phyloP scores from a whole-genome alignment of 2,329 filamentous ascomycete genomes.

The Cladobotryum protrusum region DNA sequence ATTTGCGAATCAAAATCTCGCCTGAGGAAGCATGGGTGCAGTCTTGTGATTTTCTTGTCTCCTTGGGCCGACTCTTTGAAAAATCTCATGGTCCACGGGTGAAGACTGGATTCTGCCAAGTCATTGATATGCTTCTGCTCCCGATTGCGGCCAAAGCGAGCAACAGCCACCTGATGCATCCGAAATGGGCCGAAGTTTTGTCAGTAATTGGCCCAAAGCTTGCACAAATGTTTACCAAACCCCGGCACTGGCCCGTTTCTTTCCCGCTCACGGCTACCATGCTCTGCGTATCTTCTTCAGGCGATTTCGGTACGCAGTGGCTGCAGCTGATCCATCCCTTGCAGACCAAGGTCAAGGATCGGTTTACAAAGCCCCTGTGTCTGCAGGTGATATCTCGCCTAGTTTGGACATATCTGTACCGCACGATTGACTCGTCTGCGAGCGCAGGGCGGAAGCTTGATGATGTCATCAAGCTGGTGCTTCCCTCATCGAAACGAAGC shows the following conservation, averaged over 20 bases:
- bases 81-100: slow-evolving; percentile 81
- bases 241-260: slow-evolving; percentile 82
- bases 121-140: slow-evolving; percentile 78
- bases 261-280: slow-evolving; percentile 85
- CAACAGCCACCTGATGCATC: slow-evolving; percentile 67
- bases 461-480: slow-evolving; percentile 77
- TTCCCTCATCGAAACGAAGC: slow-evolving; percentile 73
- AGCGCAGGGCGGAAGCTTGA: slow-evolving; percentile 74
- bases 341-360: slow-evolving; percentile 78
- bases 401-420: slow-evolving; percentile 91
- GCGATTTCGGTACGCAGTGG: slow-evolving; percentile 83
- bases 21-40: slow-evolving; percentile 73
- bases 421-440: slow-evolving; percentile 65
- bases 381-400: slow-evolving; percentile 85
- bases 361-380: slow-evolving; percentile 68
- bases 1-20: slow-evolving; percentile 69
- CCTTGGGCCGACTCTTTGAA: slow-evolving; percentile 74
- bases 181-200: slow-evolving; percentile 83
- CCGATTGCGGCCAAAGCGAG: slow-evolving; percentile 78
- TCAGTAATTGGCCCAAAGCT: slow-evolving; percentile 72
- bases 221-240: slow-evolving; percentile 80
- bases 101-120: slow-evolving; percentile 91
- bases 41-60: slow-evolving; percentile 82
- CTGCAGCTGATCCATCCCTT: slow-evolving; percentile 70
- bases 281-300: slow-evolving; percentile 79